Conservation (phyloP, 345 rosid species). For the Eucalyptus lansdowneana region DNA sequence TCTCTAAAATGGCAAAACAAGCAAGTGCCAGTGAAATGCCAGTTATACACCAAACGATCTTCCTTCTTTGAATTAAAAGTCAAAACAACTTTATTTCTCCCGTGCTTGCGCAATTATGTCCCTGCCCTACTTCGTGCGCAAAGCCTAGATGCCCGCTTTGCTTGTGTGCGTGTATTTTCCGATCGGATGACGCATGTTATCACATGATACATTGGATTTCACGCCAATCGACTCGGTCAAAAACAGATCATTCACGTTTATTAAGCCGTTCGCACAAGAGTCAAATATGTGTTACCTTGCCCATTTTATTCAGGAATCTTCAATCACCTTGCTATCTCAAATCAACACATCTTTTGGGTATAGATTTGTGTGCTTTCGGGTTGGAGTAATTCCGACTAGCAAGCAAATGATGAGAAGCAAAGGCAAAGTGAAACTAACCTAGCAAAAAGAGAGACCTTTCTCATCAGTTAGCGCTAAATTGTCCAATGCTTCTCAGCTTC, state of each 20-base stretch:
- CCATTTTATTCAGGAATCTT: not conserved
- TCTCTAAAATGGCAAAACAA: not conserved
- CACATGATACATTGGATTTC: not conserved
- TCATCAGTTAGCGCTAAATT: not conserved
- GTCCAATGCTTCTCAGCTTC: not conserved
- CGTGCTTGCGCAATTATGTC: not conserved
- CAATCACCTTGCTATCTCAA: not conserved
- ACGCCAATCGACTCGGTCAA: not conserved
- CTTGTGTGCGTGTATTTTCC: not conserved
- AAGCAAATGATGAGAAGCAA: not conserved
- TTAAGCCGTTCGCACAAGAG: not conserved
- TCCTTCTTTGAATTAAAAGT: not conserved
- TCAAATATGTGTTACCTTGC: not conserved
- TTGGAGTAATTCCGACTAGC: not conserved
- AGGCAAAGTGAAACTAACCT: not conserved
- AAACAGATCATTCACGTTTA: not conserved
- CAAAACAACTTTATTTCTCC: not conserved
- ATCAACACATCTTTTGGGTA: not conserved
- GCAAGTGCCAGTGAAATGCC: not conserved
- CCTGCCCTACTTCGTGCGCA: not conserved
- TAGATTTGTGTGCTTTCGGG: not conserved
- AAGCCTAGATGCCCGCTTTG: not conserved
- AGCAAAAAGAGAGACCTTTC: not conserved
- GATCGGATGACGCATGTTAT: accelerated
- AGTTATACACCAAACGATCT: not conserved